A percentile compares a stretch with the other conserved stretches of the same genome.
phyloP scores from a whole-genome alignment of 2,329 filamentous ascomycete species.

The Triangularia setosa region DNA sequence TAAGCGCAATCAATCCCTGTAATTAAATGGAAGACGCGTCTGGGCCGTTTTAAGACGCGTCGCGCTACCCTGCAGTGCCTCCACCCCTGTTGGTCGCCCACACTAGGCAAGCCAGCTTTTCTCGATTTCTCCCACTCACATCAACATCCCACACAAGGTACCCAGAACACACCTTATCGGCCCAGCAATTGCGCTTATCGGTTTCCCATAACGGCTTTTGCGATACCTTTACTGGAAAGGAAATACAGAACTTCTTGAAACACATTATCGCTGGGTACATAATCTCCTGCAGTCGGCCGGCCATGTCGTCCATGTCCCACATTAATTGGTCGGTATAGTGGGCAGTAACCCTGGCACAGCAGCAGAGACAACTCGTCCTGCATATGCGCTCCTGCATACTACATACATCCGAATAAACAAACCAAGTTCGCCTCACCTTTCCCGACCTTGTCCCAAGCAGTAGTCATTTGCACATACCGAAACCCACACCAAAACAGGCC shows the following conservation, averaged over 20 bases:
- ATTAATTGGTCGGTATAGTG: slow-evolving; percentile 30
- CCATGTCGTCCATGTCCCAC: slow-evolving; percentile 25
- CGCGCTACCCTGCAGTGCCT: background rate
- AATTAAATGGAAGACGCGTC: background rate
- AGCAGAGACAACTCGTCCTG: background rate
- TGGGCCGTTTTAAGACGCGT: background rate
- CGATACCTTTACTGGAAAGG: background rate
- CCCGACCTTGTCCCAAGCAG: background rate
- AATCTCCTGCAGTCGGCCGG: slow-evolving; percentile 11
- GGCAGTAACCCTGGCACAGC: slow-evolving; percentile 11
- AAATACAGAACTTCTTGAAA: background rate
- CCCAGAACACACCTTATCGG: slow-evolving; percentile 4
- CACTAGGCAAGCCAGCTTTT: background rate
- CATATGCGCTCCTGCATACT: slow-evolving; percentile 11
- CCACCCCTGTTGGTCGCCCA: background rate
- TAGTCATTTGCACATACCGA: background rate
- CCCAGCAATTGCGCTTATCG: slow-evolving; percentile 3
- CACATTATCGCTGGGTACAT: background rate
- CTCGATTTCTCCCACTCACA: slow-evolving; percentile 2
- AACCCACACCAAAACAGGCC: background rate
- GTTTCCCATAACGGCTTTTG: background rate
- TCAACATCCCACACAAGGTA: background rate
- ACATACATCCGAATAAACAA: slow-evolving; percentile 15
- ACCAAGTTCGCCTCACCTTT: slow-evolving; percentile 1
- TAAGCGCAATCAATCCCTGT: background rate